Evolutionary conservation across 2,329 filamentous ascomycete species (phyloP).

Genomic region (Dendryphion nanum): DNA sequence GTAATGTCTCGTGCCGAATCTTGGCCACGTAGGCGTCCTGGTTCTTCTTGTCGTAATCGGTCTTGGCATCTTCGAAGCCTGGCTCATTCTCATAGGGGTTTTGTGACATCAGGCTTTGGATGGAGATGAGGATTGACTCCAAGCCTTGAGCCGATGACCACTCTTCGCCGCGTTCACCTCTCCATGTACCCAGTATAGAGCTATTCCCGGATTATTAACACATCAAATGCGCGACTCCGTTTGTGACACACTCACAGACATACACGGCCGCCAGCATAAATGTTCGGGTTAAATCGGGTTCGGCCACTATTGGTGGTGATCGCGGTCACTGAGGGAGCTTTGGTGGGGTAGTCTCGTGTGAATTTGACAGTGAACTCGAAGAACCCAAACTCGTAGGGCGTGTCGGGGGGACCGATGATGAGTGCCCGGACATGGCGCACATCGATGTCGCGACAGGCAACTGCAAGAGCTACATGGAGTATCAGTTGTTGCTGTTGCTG

Average conservation of each 20-base stretch:
- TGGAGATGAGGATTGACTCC: slow-evolving; percentile 90
- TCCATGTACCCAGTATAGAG: slow-evolving; percentile 91
- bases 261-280: slow-evolving; percentile 87
- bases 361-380: slow-evolving; percentile 86
- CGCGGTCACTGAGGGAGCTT: slow-evolving; percentile 60
- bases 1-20: slow-evolving; percentile 88
- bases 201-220: slow-evolving; percentile 42
- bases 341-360: slow-evolving; percentile 78
- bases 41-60: slow-evolving; percentile 66
- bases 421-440: slow-evolving; percentile 84
- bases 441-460: slow-evolving; percentile 83
- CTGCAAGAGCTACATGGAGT: slow-evolving; percentile 67
- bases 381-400: slow-evolving; percentile 95
- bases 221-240: background rate
- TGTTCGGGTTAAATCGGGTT: slow-evolving; percentile 94
- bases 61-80: slow-evolving; percentile 77
- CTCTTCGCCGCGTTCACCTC: slow-evolving; percentile 83
- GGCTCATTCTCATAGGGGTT: slow-evolving; percentile 98
- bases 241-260: slow-evolving; percentile 66
- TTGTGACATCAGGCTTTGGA: slow-evolving; percentile 90
- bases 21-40: slow-evolving; percentile 78
- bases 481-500: no score
- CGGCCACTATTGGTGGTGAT: slow-evolving; percentile 86
- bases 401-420: slow-evolving; percentile 89
- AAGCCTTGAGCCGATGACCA: slow-evolving; percentile 96